phyloP scores from a whole-genome alignment of 2,329 filamentous ascomycete genomes.

The Nothophaeocryptopus gaeumannii region DNA sequence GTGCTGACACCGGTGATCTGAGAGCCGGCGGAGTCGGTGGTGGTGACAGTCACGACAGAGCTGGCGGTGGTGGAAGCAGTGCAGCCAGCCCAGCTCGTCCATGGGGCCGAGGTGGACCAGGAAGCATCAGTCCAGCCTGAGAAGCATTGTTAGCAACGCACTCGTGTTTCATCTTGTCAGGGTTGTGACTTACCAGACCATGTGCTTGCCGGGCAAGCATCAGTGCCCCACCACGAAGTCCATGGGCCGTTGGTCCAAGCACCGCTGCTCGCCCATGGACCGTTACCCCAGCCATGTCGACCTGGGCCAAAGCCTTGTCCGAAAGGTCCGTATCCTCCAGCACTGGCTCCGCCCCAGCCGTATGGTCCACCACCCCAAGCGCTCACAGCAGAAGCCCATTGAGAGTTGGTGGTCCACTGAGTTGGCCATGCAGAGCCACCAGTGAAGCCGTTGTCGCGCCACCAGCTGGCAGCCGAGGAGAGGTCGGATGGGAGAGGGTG shows the following conservation, averaged over 20 bases:
- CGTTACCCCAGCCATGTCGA: conserved; percentile 32
- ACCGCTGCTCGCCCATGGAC: conserved; percentile 31
- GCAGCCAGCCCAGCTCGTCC: conserved; percentile 37
- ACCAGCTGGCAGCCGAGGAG: conserved; percentile 18
- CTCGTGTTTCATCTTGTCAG: not conserved
- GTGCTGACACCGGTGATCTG: conserved; percentile 26
- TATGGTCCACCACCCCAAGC: conserved; percentile 16
- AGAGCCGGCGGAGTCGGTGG: conserved; percentile 19
- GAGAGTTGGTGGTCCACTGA: conserved; percentile 22
- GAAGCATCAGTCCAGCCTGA: conserved; percentile 35
- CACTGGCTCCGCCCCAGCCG: conserved; percentile 17
- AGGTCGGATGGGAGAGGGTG: conserved; percentile 28
- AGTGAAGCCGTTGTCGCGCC: conserved; percentile 19
- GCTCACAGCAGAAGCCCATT: conserved; percentile 21
- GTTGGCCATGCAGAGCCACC: conserved; percentile 22
- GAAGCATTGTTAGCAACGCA: not conserved
- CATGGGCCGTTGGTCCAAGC: conserved; percentile 35
- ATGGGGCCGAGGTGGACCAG: conserved; percentile 34
- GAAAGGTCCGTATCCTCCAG: conserved; percentile 25
- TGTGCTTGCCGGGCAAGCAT: conserved; percentile 33
- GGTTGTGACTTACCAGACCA: conserved; percentile 29
- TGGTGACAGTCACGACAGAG: conserved; percentile 32
- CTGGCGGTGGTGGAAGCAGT: conserved; percentile 33
- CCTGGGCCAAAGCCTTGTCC: conserved; percentile 19
- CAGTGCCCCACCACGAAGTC: conserved; percentile 38